Evolutionary conservation across 2,329 filamentous ascomycete species (phyloP).

Genomic region (Apiospora rasikravindrae): DNA sequence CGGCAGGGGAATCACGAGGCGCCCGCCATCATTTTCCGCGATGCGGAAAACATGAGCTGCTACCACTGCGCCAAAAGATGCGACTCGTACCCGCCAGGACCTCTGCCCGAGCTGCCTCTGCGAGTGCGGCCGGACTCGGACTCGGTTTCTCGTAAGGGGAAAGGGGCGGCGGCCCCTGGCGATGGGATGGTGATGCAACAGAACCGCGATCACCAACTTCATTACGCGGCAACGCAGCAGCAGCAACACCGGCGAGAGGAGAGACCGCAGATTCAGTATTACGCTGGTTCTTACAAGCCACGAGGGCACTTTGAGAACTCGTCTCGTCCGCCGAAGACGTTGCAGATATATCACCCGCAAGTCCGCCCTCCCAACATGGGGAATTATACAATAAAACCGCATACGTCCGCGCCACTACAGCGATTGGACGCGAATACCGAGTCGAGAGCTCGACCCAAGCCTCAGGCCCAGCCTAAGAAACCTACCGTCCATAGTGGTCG

Average conservation of each 20-base stretch:
- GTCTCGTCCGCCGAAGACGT: neutral
- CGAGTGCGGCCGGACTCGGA: constrained; percentile 4
- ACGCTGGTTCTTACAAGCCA: neutral
- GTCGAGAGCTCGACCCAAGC: neutral
- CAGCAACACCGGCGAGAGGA: neutral
- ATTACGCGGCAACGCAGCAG: neutral
- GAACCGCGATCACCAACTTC: neutral
- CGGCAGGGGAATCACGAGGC: neutral
- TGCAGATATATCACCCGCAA: neutral
- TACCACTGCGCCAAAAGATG: neutral
- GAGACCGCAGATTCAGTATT: constrained; percentile 8
- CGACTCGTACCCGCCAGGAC: neutral
- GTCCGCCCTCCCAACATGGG: constrained; percentile 1
- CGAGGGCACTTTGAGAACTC: constrained; percentile 9
- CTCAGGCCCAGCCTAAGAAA: neutral
- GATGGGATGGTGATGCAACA: neutral
- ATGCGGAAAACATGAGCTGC: neutral
- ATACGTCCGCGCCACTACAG: neutral
- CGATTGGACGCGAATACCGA: neutral
- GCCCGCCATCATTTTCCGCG: neutral
- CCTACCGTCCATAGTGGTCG: neutral
- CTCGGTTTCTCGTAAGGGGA: neutral
- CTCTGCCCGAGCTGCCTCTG: neutral
- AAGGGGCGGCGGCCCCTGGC: neutral
- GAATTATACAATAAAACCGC: neutral